A percentile compares a stretch with the other conserved stretches of the same genome.
phyloP scores from a whole-genome alignment of 1,284 basidiomycete species.

The Amylostereum chailletii region DNA sequence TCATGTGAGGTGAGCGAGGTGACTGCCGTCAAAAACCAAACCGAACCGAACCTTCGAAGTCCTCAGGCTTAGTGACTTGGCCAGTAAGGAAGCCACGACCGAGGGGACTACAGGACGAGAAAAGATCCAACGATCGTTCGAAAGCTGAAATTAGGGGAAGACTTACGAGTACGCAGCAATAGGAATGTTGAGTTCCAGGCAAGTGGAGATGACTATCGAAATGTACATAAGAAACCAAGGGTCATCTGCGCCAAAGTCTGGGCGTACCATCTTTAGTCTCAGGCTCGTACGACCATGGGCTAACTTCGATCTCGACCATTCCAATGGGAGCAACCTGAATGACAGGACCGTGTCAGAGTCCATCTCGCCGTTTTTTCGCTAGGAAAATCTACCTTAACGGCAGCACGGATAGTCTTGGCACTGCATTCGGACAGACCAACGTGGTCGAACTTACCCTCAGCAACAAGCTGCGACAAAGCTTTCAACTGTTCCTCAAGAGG shows the following conservation, averaged over 20 bases:
- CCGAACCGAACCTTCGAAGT: constrained; percentile 25
- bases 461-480: constrained; percentile 19
- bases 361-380: background rate
- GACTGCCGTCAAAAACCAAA: background rate
- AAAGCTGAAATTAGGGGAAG: background rate
- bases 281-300: constrained; percentile 39
- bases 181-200: constrained; percentile 38
- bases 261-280: constrained; percentile 32
- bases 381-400: constrained; percentile 16
- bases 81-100: constrained; percentile 51
- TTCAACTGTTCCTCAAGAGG: constrained; percentile 24
- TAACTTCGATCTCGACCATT: constrained; percentile 45
- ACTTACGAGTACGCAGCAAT: constrained; percentile 39
- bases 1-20: background rate
- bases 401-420: constrained; percentile 36
- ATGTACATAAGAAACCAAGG: constrained; percentile 21
- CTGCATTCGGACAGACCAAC: constrained; percentile 39
- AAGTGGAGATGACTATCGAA: constrained; percentile 24
- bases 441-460: constrained; percentile 36
- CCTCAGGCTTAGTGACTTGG: constrained; percentile 25
- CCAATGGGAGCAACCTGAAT: constrained; percentile 34
- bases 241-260: background rate
- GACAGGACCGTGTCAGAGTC: background rate
- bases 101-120: constrained; percentile 27
- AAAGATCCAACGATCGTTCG: background rate